phyloP scores from a whole-genome alignment of 2,329 filamentous ascomycete genomes.

The Trichoderma sp. region DNA sequence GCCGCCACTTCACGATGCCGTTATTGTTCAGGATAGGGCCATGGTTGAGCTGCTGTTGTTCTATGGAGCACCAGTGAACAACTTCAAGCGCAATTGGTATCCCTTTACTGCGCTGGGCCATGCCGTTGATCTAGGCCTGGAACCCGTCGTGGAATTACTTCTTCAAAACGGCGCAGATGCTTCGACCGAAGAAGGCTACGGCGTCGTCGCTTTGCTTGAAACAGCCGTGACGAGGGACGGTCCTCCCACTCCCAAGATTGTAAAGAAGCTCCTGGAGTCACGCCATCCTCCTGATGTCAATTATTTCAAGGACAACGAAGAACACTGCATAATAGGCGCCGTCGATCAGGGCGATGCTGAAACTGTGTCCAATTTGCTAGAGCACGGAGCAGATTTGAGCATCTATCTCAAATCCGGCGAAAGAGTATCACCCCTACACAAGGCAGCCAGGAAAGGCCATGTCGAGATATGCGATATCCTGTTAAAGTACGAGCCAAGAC shows the following conservation, averaged over 20 bases:
- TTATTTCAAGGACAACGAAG: slow-evolving; percentile 11
- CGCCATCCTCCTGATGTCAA: slow-evolving; percentile 22
- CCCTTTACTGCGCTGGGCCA: slow-evolving; percentile 23
- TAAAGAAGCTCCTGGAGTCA: slow-evolving; percentile 22
- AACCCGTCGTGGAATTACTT: slow-evolving; percentile 23
- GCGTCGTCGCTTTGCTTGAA: slow-evolving; percentile 18
- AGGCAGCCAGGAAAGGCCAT: slow-evolving; percentile 21
- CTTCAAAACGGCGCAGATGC: slow-evolving; percentile 27
- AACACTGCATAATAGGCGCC: slow-evolving; percentile 20
- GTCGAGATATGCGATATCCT: slow-evolving; percentile 22
- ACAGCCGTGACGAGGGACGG: slow-evolving; percentile 11
- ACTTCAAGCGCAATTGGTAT: slow-evolving; percentile 1
- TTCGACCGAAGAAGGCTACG: slow-evolving; percentile 25
- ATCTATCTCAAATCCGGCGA: slow-evolving; percentile 13
- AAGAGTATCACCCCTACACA: slow-evolving; percentile 21
- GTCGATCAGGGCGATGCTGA: slow-evolving; percentile 12
- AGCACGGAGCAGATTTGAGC: slow-evolving; percentile 24
- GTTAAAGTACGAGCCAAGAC: slow-evolving; percentile 23
- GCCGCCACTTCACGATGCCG: slow-evolving; percentile 19
- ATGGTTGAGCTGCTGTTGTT: slow-evolving; percentile 21
- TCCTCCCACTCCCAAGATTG: slow-evolving; percentile 11
- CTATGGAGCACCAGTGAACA: slow-evolving; percentile 21
- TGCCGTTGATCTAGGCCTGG: slow-evolving; percentile 21
- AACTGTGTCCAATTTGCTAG: slow-evolving; percentile 22
- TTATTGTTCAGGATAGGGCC: not conserved